These are phyloP conservation scores for Dictyostelium citrinum DNA, from an alignment of 78 protist genomes.

Conservation along the genomic window DNA sequence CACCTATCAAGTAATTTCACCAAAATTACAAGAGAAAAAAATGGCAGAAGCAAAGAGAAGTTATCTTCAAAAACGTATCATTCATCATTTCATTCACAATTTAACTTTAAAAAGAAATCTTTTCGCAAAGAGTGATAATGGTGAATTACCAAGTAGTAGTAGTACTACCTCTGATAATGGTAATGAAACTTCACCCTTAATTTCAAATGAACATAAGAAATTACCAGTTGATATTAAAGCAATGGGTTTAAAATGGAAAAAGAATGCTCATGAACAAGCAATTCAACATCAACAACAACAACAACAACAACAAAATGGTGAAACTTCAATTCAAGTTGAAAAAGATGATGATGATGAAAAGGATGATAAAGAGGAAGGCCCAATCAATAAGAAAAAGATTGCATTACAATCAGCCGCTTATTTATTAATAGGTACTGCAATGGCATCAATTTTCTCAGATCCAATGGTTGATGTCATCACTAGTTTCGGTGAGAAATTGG, in stretches of 20 bases:
- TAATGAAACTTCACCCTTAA: constrained; percentile 15
- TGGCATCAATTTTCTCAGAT: constrained; percentile 89
- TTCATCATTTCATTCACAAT: constrained; percentile 58
- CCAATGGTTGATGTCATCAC: constrained; percentile 91
- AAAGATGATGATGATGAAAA: constrained; percentile 60
- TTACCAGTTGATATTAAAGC: constrained; percentile 49
- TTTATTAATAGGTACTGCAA: constrained; percentile 77
- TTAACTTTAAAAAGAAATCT: neutral
- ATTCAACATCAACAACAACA: neutral
- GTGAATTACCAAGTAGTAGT: neutral
- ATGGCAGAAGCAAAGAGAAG: constrained; percentile 38
- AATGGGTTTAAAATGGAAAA: constrained; percentile 58
- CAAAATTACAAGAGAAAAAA: constrained; percentile 53
- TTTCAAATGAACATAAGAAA: constrained; percentile 14
- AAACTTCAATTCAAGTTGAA: constrained; percentile 30
- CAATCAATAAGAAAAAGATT: constrained; percentile 30
- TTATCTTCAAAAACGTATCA: constrained; percentile 12
- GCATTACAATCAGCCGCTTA: neutral
- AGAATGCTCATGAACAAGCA: constrained; percentile 25
- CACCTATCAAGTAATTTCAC: constrained; percentile 66
- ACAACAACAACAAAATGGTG: neutral
- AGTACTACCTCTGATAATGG: neutral
- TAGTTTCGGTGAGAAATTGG: constrained; percentile 56
- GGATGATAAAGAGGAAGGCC: constrained; percentile 76
- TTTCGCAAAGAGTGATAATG: neutral